A percentile compares a stretch with the other conserved stretches of the same genome.
phyloP scores from a whole-genome alignment of 305 asterid species.

The Fraxinus greggii region DNA sequence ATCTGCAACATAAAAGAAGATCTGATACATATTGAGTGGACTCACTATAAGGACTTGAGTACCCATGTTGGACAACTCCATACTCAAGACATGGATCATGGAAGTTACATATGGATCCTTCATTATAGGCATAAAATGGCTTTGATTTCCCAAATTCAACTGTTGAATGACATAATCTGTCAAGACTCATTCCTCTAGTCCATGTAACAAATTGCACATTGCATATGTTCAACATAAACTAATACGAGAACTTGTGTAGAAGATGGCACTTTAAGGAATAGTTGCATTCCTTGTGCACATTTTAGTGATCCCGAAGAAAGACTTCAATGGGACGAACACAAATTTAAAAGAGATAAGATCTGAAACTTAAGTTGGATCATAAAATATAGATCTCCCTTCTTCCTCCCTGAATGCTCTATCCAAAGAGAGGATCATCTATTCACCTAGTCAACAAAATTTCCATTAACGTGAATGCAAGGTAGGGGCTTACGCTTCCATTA shows the following conservation, averaged over 20 bases:
- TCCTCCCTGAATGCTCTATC: slow-evolving; percentile 14
- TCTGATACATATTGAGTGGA: background rate
- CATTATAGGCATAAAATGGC: background rate
- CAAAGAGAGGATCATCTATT: slow-evolving; percentile 11
- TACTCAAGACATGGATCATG: background rate
- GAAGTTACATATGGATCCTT: background rate
- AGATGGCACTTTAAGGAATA: background rate
- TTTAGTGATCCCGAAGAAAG: background rate
- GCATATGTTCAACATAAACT: background rate
- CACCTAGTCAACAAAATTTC: slow-evolving; percentile 19
- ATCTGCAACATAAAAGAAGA: background rate
- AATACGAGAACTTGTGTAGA: background rate
- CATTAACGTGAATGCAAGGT: slow-evolving; percentile 8
- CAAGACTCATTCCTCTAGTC: background rate
- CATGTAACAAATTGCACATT: background rate
- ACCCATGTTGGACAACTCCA: background rate
- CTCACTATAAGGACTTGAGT: background rate
- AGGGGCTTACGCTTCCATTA: slow-evolving; percentile 79
- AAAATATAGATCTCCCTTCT: slow-evolving; percentile 19
- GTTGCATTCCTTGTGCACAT: background rate
- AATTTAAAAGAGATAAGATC: background rate
- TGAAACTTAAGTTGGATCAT: background rate
- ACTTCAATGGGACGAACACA: background rate
- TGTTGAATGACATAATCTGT: background rate
- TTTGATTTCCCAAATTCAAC: background rate